Evolutionary conservation across 495 filamentous ascomycete genomes (phyloP), one percentile per base, ranked within the genome.

Genomic region (Talaromyces nanjingensis): DNA sequence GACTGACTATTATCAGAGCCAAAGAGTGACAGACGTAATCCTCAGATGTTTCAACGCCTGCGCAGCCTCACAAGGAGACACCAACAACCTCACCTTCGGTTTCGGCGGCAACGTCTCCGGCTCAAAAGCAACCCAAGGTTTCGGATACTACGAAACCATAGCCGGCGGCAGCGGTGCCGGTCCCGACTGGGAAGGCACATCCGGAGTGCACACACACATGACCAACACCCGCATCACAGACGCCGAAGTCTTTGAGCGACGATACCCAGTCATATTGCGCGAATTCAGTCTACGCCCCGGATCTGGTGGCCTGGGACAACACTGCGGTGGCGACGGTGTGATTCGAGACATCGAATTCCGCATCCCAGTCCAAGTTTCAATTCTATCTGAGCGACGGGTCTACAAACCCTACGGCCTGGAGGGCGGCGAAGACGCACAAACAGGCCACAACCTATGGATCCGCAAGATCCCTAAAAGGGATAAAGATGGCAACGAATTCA

Each of bases 171-270:
- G 83, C 62, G 93, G 93, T 55, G 93, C 92, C 0, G 91, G 91
- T 0, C 81, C 86, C 0, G 80, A 80, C 27, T 96, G 92, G 92
- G 82, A 91, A 63, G 93, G 93, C 25, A 91, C 88, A 3, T 86
- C 81, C 64, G 93, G 91, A 34, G 92, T 97, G 52, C 93, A 98
- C 73, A 87, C 85, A 22, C 91, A 98, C 75, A 96, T 97, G 89
- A 98, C 93, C 14, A 98, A 98, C 72, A 98, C 93, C 3, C 86
- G 93, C 6, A 97, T 97, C 71, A 96, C 93, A 0, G 93, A 98
- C 77, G 81, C 89, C 0, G 93, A 98, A 70, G 84, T 93, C 20
- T 91, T 98, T 68, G 93, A 98, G 73, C 79, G 91, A 0, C 82
- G 93, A n/a, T 97, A 97, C 70, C 93, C 93, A 1, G 90, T 97